Evolutionary conservation across 2,329 filamentous ascomycete species (phyloP), one percentile per base, ranked within the genome.

Genomic region (Parastagonospora nodorum): DNA sequence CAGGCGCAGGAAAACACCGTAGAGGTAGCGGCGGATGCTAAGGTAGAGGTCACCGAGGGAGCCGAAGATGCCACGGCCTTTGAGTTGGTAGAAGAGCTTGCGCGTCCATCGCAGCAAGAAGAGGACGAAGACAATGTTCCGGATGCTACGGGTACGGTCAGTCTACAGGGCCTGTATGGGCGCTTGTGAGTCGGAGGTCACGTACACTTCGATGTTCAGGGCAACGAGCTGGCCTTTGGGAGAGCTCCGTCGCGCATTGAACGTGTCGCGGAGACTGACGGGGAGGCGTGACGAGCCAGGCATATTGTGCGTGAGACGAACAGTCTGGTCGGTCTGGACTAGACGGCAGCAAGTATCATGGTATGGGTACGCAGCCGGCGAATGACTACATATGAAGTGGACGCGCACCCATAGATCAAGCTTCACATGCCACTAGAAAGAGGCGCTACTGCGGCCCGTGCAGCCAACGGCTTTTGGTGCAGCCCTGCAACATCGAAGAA

Each of bases 61-160:
- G 57, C 93, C 93, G 69, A 96, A 76, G 65, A 94, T 74, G 60
- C 94, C 94, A 71, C 94, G 91, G 61, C 94, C 94, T 68, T 89
- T 90, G 61, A 97, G 82, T 69, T 94, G 90, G 78, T 91, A 88
- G 72, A 90, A 88, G 27, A 84, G 83, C 67, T 88, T 89, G 60
- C 91, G 89, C 29, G 88, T 84, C 81, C 92, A 89, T 70, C 92
- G 88, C 41, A 96, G 79, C 53, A 97, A 73, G 77, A 97, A 97
- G 63, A 96, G 83, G 69, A 92, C 81, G 74, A 97, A 96, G 64
- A 97, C 80, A 52, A 97, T 80, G 72, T 97, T 96, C 47, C 90
- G 89, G 55, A 96, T 69, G 53, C 90, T 93, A 45, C 55, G 35
- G 6, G 29, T 33, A 11, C 14, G 27, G 29, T 46, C 12, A 46